Base-by-base conservation (phyloP, 768 basidiomycete genomes). In the Pholiota microspora region DNA sequence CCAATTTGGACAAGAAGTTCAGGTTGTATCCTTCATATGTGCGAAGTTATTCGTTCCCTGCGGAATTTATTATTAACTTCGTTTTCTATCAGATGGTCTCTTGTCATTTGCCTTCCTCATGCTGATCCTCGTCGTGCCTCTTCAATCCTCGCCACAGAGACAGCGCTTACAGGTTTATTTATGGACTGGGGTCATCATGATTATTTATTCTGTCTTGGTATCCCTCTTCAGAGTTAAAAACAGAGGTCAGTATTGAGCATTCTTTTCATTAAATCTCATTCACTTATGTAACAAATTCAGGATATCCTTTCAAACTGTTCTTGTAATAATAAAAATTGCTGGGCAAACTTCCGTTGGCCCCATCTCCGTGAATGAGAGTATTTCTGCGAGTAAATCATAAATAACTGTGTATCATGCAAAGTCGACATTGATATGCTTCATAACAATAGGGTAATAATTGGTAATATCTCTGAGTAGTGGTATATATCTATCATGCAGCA, bases 221-320 rank as follows among this genome's bases (percentile, higher is more conserved):
- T 89, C 89, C 25, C 65, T 98, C 42, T 98, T 98, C 79, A 83
- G 84, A 64, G 73, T 94, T 57, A 98, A 98, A 76, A 96, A 97
- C 69, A 79, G 84, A 73, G 89, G 93, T 91, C 55, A 48, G 79
- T 67, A 8, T 24, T 42, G 55, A 48, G 79, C 67, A 8, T 24
- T 42, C 13, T n/a, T 29, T 29, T 18, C 16, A 38, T 29, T 36
- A 32, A 34, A 5, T 15, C 35, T 31, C 35, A 25, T 34, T 42
- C 10, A 49, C 34, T 25, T 31, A 35, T 21, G 24, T 34, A 12
- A 58, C 32, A 8, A 18, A 15, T 40, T n/a, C 23, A 90, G 89
- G 85, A 29, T 92, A 93, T 69, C 90, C 89, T 29, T 92, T 91
- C 80, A 87, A 83, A 65, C 74, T 92, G 47, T 76, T 92, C 54